Evolutionary conservation across 495 filamentous ascomycete species (phyloP), one percentile per base, ranked within the genome.

Genomic region (Aspergillus nanangensis): DNA sequence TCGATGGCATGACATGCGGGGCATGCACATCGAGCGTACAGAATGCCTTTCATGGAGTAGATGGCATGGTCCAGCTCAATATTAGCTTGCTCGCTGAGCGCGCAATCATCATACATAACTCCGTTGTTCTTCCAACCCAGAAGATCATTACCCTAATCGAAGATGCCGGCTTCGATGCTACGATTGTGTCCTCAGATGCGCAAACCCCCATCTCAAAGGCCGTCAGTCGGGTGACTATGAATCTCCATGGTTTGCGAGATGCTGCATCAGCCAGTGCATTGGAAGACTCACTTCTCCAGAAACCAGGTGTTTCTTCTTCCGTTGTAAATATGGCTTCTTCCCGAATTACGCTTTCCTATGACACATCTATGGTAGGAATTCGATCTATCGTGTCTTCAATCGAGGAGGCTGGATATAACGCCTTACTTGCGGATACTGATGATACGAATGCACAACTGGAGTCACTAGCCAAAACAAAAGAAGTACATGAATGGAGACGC

Each of bases 371-470:
- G 17, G 81, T 83, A 29, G 92, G 94, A 1, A 72, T 99, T 24
- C 85, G 93, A 20, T 77, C 79, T 9, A 71, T 97, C 31, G 91
- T 96, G 15, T 88, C 88, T 47, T 70, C 82, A 8, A 81, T 95
- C 38, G 93, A 99, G 65, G 75, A 71, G 17, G 65, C 77, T 7
- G 88, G 89, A 4, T 88, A 87, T 63, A 96, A 96, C 58, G 93
- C 92, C 8, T 70, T 99, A 5, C 73, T 96, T 19, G 83, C 92
- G 2, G 91, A 97, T 52, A 82, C 83, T 33, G 88, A 97, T 48
- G 94, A 99, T 59, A 97, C 91, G 57, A 95, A 95, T 62, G 92
- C 94, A 3, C 93, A 99, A 60, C 77, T 99, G 2, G 88, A 99
- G 60, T 96, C 92, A 1, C 73, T 99, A 3, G 83, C 94, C 8